Evolutionary conservation across 805 yeast species (phyloP), one percentile per base, ranked within the genome.

Genomic region (Lachancea quebecensis): DNA sequence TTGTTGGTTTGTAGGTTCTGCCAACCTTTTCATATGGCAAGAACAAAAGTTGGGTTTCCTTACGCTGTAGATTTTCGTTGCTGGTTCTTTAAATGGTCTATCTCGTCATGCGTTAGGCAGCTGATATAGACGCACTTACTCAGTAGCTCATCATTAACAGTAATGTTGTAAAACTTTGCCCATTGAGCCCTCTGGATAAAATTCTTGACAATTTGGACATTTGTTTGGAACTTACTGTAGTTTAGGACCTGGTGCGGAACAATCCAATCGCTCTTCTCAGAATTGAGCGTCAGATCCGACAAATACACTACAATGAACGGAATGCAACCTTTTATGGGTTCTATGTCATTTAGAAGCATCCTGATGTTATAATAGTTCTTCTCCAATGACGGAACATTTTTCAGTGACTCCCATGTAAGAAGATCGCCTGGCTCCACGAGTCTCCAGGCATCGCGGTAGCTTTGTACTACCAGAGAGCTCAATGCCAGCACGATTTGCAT

Each of bases 231-330:
- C 52, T 88, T 83, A 39, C 84, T 80, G 58, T 90, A 82, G 59
- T 90, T 89, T 50, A 91, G 74, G 42, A 85, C 57, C 31, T 67
- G 55, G 11, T 62, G 65, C 16, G 60, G 60, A 1, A 48, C 53
- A 10, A 63, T 53, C 60, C 66, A 61, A 27, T 58, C 58, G 37
- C 59, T 56, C 47, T 69, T 70, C 44, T 68, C 71, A 29, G 69
- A 62, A 60, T 87, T 88, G 57, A 83, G 78, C 0, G 86, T 78
- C 55, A 91, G 70, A 60, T 91, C 98, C 3, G 90, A 81, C 38
- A 91, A 63, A 56, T 87, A 89, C 28, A 91, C 70, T 1, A 95
- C 96, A 43, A 90, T 77, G 61, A 90, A 91, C 17, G 99, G 98
- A 42, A 91, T 79, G 54, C 95, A 81, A 2, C 98, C 98, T 47